A percentile compares a stretch with the other conserved stretches of the same genome.
Conservation (phyloP, 768 basidiomycete genomes). For the Hortiboletus campestris region DNA sequence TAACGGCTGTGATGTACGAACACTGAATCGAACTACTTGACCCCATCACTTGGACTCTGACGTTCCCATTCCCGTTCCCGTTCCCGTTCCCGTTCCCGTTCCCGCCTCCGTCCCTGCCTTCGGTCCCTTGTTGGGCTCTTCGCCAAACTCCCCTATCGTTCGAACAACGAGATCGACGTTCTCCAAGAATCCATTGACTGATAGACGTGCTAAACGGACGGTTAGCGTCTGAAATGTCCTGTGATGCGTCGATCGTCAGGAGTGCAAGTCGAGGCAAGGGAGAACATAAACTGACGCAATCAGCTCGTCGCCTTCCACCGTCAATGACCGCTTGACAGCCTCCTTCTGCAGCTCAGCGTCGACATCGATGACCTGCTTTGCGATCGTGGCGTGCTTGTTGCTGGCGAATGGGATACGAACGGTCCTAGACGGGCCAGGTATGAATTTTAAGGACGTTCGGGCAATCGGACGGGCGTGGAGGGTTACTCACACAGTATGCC, state of each 20-base stretch:
- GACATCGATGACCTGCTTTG: conserved; percentile 81
- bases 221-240: conserved; percentile 80
- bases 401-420: conserved; percentile 78
- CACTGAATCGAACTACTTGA: conserved; percentile 11
- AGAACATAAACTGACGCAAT: conserved; percentile 59
- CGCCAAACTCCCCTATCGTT: conserved; percentile 78
- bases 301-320: conserved; percentile 64
- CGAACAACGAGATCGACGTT: conserved; percentile 84
- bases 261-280: neutral
- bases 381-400: conserved; percentile 72
- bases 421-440: conserved; percentile 41
- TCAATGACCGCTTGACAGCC: conserved; percentile 71
- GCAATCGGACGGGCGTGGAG: neutral
- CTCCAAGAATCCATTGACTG: conserved; percentile 84
- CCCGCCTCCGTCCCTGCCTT: neutral
- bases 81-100: neutral
- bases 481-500: conserved; percentile 55
- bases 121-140: conserved; percentile 47
- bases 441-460: neutral
- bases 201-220: conserved; percentile 78
- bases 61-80: neutral
- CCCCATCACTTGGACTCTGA: conserved; percentile 6
- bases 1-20: conserved; percentile 14
- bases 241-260: conserved; percentile 1
- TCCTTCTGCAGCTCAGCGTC: conserved; percentile 82